Percentiles rank a stretch among this genome's conserved stretches.
Evolutionary conservation across 163 green algal genomes (phyloP).

Genomic region (Botryococcus braunii): DNA sequence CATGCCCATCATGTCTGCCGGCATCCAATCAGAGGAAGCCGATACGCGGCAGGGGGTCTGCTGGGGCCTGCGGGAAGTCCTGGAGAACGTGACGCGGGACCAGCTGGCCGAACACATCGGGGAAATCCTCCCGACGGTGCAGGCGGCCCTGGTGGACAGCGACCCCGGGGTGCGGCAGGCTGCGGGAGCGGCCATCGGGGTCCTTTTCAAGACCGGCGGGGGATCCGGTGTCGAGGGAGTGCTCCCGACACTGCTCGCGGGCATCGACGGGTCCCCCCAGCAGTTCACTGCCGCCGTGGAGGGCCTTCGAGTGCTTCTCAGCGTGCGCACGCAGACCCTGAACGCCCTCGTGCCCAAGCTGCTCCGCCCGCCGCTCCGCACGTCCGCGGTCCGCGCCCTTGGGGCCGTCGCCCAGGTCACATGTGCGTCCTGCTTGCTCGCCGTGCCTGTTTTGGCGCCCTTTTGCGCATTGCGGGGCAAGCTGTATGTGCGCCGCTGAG

Average conservation of each 20-base stretch:
- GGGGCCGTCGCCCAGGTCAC: constrained; percentile 69
- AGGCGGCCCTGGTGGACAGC: constrained; percentile 72
- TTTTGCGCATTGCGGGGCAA: too few relatives aligned
- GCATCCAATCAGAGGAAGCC: constrained; percentile 29
- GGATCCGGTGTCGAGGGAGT: constrained; percentile 64
- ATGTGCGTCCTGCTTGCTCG: too few relatives aligned
- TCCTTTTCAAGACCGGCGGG: constrained; percentile 73
- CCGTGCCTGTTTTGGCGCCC: too few relatives aligned
- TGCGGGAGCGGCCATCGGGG: constrained; percentile 69
- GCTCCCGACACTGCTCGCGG: constrained; percentile 63
- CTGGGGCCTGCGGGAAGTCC: constrained; percentile 79
- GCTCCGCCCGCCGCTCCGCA: constrained; percentile 27
- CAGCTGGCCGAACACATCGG: constrained; percentile 66
- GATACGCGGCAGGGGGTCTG: constrained; percentile 76
- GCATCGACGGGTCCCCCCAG: constrained; percentile 36
- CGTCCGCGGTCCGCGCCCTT: constrained; percentile 53
- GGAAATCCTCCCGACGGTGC: constrained; percentile 73
- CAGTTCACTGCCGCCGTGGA: constrained; percentile 56
- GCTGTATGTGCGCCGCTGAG: too few relatives aligned
- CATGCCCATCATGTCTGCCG: constrained; percentile 80
- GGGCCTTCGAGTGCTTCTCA: constrained; percentile 76
- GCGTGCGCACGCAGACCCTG: constrained; percentile 60
- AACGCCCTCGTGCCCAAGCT: constrained; percentile 44
- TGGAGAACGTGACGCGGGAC: constrained; percentile 58
- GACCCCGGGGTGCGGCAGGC: constrained; percentile 56